Evolutionary conservation across 768 basidiomycete species (phyloP).

Genomic region (Asterophora lycoperdoides): DNA sequence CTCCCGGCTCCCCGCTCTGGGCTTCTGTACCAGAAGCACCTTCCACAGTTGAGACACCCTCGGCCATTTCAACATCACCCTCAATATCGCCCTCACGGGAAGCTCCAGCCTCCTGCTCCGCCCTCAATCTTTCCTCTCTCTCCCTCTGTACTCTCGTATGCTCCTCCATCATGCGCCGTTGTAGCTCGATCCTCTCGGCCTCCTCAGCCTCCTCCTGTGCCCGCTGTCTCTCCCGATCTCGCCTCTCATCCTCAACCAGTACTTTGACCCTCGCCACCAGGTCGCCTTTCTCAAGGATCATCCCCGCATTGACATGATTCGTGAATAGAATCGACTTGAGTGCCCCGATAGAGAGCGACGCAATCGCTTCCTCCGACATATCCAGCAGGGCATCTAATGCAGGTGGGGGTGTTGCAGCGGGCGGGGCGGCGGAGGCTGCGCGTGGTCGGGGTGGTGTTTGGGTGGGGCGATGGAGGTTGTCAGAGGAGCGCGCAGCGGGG

Average conservation of each 20-base stretch:
- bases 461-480: constrained; percentile 15
- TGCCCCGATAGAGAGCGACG: constrained; percentile 58
- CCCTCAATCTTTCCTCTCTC: constrained; percentile 21
- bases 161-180: constrained; percentile 35
- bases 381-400: constrained; percentile 65
- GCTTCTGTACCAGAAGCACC: constrained; percentile 2
- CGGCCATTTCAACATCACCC: constrained; percentile 13
- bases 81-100: background rate
- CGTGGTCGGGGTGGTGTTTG: constrained; percentile 36
- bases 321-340: constrained; percentile 78
- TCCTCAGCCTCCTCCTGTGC: constrained; percentile 43
- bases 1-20: constrained; percentile 2
- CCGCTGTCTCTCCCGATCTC: constrained; percentile 47
- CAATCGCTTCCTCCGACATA: constrained; percentile 54
- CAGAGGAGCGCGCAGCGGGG: constrained; percentile 19
- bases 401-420: constrained; percentile 43
- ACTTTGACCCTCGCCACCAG: constrained; percentile 66
- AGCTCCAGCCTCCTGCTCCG: constrained; percentile 14
- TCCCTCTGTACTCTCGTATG: constrained; percentile 26
- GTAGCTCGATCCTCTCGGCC: constrained; percentile 35
- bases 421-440: constrained; percentile 34
- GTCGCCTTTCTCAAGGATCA: constrained; percentile 84
- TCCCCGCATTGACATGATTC: constrained; percentile 75
- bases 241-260: constrained; percentile 61
- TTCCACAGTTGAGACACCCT: constrained; percentile 3